Base-by-base conservation (phyloP, 2,329 filamentous ascomycete species). In the Venturia asperata region DNA sequence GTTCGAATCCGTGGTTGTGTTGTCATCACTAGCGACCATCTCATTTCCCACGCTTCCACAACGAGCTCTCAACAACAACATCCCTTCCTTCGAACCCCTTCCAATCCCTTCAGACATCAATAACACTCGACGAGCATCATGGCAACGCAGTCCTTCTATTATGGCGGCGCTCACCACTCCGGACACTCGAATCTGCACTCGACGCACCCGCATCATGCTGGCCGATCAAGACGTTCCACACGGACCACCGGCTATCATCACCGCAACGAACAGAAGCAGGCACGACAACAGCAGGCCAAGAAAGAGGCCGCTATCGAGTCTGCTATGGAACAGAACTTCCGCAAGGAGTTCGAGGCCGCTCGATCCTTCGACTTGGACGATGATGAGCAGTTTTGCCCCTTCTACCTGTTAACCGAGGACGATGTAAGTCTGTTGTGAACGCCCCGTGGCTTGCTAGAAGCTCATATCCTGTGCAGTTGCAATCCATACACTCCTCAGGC, bases 311-410 rank as follows among this genome's bases (percentile, higher is more conserved):
- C 45, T 15, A 61, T 91, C 68, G 87, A 87, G 71, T 92, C 96
- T 77, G 83, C 88, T n/a, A 86, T 86, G 24, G 85, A 87, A 62
- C 81, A 95, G 67, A 83, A 84, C 67, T 97, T 96, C 80, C 89
- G 93, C 71, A 86, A 86, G 70, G 88, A 92, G 74, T 96, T 96
- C 71, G 92, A 97, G 79, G 90, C 91, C 69, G 91, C 90, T 67
- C 87, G 92, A 67, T 96, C 92, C 11, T 97, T 97, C 73, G 93
- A 97, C 71, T 83, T 97, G 68, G 93, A 97, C 73, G 93, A 97
- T 75, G 93, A 97, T 76, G 84, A 96, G 79, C 89, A 96, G 77
- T 97, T 97, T 78, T 97, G 92, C 79, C 93, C 93, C 1, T 81
- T 81, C 68, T 87, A 88, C 75, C 84, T 97, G 71, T 82, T 97